Percentiles rank a stretch among this genome's conserved stretches.
phyloP scores from a whole-genome alignment of 2,329 filamentous ascomycete genomes.

The Verticillium albo-atrum region DNA sequence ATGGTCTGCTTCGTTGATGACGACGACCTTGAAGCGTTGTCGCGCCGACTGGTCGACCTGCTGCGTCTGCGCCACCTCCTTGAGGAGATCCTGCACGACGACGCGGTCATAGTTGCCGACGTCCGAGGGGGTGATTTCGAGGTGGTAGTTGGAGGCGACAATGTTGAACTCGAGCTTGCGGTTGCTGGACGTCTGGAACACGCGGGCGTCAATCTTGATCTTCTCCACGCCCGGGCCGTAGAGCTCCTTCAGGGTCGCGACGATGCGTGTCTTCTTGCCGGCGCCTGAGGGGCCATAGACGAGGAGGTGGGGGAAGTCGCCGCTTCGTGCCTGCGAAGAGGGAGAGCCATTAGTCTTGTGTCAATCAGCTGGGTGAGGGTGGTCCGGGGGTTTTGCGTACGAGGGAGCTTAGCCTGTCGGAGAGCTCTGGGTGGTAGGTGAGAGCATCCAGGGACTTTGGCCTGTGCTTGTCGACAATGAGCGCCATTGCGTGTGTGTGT shows the following conservation, averaged over 20 bases:
- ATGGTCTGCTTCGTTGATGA: slow-evolving; percentile 98
- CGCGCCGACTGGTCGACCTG: slow-evolving; percentile 92
- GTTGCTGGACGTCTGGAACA: slow-evolving; percentile 93
- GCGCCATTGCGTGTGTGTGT: slow-evolving; percentile 45
- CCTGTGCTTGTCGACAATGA: slow-evolving; percentile 68
- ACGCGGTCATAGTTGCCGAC: slow-evolving; percentile 96
- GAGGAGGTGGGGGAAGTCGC: slow-evolving; percentile 95
- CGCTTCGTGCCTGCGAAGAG: slow-evolving; percentile 73
- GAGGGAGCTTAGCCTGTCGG: slow-evolving; percentile 78
- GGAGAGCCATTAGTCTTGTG: slow-evolving; percentile 1
- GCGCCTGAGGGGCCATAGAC: slow-evolving; percentile 96
- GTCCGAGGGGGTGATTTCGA: slow-evolving; percentile 96
- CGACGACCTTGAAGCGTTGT: slow-evolving; percentile 96
- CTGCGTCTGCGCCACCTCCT: slow-evolving; percentile 97
- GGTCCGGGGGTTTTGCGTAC: slow-evolving; percentile 50
- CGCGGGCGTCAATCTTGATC: slow-evolving; percentile 97
- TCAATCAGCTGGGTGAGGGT: too few species aligned
- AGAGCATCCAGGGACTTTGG: slow-evolving; percentile 72
- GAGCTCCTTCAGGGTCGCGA: slow-evolving; percentile 90
- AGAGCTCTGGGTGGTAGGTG: slow-evolving; percentile 86
- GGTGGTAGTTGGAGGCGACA: slow-evolving; percentile 92
- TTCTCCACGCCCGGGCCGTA: slow-evolving; percentile 98
- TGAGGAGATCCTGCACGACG: slow-evolving; percentile 90
- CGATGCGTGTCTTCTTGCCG: slow-evolving; percentile 95
- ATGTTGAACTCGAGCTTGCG: slow-evolving; percentile 99